Conservation (phyloP, 1,139 yeast species). For the Saccharomyces hybrid region DNA sequence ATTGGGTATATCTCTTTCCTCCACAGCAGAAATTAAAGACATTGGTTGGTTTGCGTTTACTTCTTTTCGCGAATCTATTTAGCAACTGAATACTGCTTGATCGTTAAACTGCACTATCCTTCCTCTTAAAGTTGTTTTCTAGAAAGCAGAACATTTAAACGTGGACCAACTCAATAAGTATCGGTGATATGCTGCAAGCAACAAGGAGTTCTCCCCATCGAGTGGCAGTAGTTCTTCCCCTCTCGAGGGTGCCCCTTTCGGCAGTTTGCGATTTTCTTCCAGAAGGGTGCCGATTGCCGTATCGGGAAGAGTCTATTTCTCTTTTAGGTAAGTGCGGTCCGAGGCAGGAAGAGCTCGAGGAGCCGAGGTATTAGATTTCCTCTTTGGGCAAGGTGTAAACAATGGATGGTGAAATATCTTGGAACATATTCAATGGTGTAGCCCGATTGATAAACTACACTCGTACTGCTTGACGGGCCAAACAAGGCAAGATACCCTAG, state of each 20-base stretch:
- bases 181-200: background rate
- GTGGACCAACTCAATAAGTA: background rate
- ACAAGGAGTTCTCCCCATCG: background rate
- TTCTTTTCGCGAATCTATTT: conserved; percentile 2
- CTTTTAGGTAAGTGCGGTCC: background rate
- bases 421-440: background rate
- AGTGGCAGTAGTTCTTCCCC: background rate
- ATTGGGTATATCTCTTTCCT: conserved; percentile 21
- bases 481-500: background rate
- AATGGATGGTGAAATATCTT: background rate
- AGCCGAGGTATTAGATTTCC: background rate
- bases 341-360: background rate
- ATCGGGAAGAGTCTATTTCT: background rate
- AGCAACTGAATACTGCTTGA: background rate
- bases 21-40: conserved; percentile 28
- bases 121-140: background rate
- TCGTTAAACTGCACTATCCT: background rate
- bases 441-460: background rate
- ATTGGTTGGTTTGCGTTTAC: conserved; percentile 33
- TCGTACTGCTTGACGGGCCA: background rate
- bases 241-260: background rate
- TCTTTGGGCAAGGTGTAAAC: background rate
- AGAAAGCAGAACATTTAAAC: background rate
- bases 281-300: background rate
- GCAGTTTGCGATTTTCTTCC: background rate